These are phyloP conservation scores for Closterium sp. DNA, from an alignment of 139 green algal genomes.

Conservation along the genomic window DNA sequence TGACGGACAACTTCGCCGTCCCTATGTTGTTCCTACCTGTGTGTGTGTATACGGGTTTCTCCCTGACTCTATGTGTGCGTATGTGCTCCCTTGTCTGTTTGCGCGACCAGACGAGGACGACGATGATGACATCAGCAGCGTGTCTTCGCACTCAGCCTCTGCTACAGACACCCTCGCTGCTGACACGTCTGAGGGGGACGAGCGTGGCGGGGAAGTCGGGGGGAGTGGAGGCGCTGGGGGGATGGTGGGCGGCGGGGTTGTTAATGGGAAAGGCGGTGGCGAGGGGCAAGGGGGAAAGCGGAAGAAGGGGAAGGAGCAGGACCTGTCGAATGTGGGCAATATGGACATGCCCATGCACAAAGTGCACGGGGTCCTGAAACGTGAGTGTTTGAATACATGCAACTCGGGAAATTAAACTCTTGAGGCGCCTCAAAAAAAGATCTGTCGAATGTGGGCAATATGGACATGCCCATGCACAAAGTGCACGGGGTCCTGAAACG, in stretches of 20 bases:
- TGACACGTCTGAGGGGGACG: not conserved
- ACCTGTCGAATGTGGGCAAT: constrained; percentile 5
- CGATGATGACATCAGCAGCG: not conserved
- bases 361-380: constrained; percentile 6
- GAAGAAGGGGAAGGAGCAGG: constrained; percentile 7
- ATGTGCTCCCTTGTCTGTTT: not conserved
- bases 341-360: constrained; percentile 29
- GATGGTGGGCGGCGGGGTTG: not conserved
- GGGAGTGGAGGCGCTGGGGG: not conserved
- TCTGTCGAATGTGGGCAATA: constrained; percentile 1
- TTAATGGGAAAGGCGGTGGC: not conserved
- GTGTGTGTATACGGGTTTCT: no score
- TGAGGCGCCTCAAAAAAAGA: no score
- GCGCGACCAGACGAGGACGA: not conserved
- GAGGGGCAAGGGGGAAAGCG: not conserved
- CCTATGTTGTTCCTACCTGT: no score
- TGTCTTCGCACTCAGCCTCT: not conserved
- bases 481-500: constrained; percentile 11
- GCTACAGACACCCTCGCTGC: not conserved
- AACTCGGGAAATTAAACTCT: no score
- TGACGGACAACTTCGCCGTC: not conserved
- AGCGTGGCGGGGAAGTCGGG: not conserved
- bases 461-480: constrained; percentile 29
- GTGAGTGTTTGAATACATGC: no score
- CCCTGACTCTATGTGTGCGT: not conserved